Base-by-base conservation (phyloP, 169 alveolate species). In the Plasmodium berghei region DNA sequence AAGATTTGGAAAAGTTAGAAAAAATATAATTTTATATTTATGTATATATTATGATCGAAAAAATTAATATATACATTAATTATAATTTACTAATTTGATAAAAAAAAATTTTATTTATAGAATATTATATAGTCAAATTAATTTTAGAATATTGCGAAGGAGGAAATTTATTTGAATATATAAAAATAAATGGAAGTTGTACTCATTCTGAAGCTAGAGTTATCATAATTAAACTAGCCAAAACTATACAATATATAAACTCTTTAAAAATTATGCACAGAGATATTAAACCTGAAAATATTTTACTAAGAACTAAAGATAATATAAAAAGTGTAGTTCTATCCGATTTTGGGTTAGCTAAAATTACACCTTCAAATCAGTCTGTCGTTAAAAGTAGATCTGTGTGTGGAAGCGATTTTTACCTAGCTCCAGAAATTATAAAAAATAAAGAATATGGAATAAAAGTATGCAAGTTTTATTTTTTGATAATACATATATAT, bases 201-300 rank as follows among this genome's bases (percentile, higher is more conserved):
- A 74, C 88, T 5, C 88, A 74, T 52, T 74, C 88, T 0, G 88
- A 74, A 18, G 88, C 88, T 42, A 74, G 88, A 55, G 74, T 74
- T 24, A 74, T 74, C 5, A 74, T 74, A 22, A 74, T 74, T 16
- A 74, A 74, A n/a, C 49, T 74, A 62, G 42, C 88, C 20, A 74
- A 74, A 61, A 62, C 88, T 8, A 74, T 74, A 45, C 88, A 74
- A 40, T 74, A 74, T 52, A 74, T 74, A 42, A 74, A 74, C 22
- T 59, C 88, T 54, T 62, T 74, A 63, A 74, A 74, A 62, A 74
- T 74, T 74, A 74, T 74, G 88, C 97, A 95, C 87, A 74, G 97
- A 61, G 97, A 95, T 89, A 95, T 95, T 5, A 95, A 95, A 77
- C 97, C 97, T 22, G 97, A 95, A 83, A 95, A 95, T 73, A 93